Evolutionary conservation across 2,329 filamentous ascomycete species (phyloP).

Genomic region (Ascochyta koolunga): DNA sequence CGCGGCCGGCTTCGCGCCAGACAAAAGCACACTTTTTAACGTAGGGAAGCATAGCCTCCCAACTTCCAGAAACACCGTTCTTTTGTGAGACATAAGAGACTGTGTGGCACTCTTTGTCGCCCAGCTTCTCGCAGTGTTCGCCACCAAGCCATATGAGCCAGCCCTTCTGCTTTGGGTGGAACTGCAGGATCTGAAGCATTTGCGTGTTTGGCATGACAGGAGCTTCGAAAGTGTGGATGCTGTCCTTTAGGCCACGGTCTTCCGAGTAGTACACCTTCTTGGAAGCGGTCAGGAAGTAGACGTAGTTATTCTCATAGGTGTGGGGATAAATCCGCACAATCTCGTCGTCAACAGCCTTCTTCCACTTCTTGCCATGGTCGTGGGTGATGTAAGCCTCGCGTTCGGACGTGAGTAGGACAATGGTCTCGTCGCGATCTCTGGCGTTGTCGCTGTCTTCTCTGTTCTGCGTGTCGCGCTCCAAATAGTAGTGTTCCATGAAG

Average conservation of each 20-base stretch:
- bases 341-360: constrained; percentile 71
- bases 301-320: constrained; percentile 78
- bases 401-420: constrained; percentile 65
- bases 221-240: constrained; percentile 74
- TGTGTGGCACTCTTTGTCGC: constrained; percentile 66
- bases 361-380: constrained; percentile 90
- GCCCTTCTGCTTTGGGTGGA: constrained; percentile 80
- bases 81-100: constrained; percentile 80
- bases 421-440: constrained; percentile 71
- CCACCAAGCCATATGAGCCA: constrained; percentile 91
- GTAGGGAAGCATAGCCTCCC: constrained; percentile 75
- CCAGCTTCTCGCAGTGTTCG: constrained; percentile 66
- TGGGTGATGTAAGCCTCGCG: constrained; percentile 74
- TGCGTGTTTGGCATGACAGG: constrained; percentile 64
- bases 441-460: constrained; percentile 79
- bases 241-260: constrained; percentile 69
- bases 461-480: constrained; percentile 69
- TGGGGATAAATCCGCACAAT: constrained; percentile 78
- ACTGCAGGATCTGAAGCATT: constrained; percentile 65
- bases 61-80: constrained; percentile 68
- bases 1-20: constrained; percentile 61
- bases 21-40: constrained; percentile 88
- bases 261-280: constrained; percentile 79
- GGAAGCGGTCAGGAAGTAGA: constrained; percentile 79
- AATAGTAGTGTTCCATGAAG: constrained; percentile 70